Evolutionary conservation across 2,329 filamentous ascomycete genomes (phyloP), one percentile per base, ranked within the genome.

Genomic region (Exophiala dermatitidis): DNA sequence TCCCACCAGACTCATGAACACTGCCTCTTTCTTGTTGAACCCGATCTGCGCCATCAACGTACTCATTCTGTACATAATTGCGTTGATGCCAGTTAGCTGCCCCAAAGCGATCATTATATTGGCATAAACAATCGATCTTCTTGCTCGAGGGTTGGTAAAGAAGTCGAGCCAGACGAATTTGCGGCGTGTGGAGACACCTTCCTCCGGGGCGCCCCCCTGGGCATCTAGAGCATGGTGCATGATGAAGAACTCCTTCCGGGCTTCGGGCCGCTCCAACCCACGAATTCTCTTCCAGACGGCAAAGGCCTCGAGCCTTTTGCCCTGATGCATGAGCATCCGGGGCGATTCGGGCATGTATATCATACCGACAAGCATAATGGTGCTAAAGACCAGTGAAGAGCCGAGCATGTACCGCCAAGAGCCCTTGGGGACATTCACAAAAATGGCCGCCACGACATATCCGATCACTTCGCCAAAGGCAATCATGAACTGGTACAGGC

Each of bases 401-500:
- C 84, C 85, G 1, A 88, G 79, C 56, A 88, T 88, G 66, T 81
- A 87, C 36, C 85, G 77, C 85, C 85, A 88, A 71, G 83, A 84
- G 10, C 84, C 85, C 3, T 37, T 41, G 0, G 72, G 69, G 1
- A 88, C 82, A n/a, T 73, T 77, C 57, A 87, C 73, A 68, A 88
- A 88, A 52, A 88, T 86, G 44, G 85, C 85, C 0, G 82, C 84
- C 1, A 88, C 78, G 3, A 82, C 84, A 56, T 88, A 88, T 2
- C 85, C 85, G 1, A 88, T 72, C 1, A 88, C 84, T 62, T 88
- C 85, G 30, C 85, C 85, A 0, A 88, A 74, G 0, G 85, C 85
- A 63, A 88, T 88, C 69, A 85, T 87, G 69, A 88, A 80, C 65
- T 88, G 85, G 66, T 88, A 88, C 0, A 88, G 72, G 0, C 83